Percentiles rank a stretch among this genome's conserved stretches.
These are phyloP conservation scores for Tardiomyces blankii DNA, from an alignment of 1,139 yeast species.

Conservation along the genomic window DNA sequence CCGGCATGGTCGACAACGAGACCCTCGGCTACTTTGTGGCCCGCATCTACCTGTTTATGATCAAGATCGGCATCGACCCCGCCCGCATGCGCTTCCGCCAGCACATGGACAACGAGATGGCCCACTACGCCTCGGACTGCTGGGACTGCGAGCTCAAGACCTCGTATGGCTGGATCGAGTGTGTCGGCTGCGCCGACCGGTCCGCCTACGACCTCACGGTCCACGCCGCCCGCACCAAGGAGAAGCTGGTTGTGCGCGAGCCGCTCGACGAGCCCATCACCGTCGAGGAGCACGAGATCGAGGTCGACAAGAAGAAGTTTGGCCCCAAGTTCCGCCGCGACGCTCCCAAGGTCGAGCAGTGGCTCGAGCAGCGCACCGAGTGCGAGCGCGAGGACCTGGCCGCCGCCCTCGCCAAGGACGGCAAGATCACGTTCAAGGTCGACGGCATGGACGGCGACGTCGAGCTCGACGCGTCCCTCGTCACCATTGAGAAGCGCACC, in stretches of 20 bases:
- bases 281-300: conserved; percentile 76
- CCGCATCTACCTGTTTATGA: conserved; percentile 75
- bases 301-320: conserved; percentile 84
- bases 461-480: conserved; percentile 62
- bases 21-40: conserved; percentile 96
- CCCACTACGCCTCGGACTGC: conserved; percentile 98
- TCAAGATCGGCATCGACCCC: conserved; percentile 83
- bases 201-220: conserved; percentile 96
- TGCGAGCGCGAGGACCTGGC: conserved; percentile 74
- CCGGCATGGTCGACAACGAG: conserved; percentile 90
- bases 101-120: conserved; percentile 98
- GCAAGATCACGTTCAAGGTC: conserved; percentile 54
- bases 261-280: conserved; percentile 72
- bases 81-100: conserved; percentile 89
- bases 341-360: conserved; percentile 83
- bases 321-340: conserved; percentile 97
- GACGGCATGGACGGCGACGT: conserved; percentile 50
- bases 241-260: conserved; percentile 89
- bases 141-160: conserved; percentile 99
- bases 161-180: conserved; percentile 98
- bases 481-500: conserved; percentile 66
- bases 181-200: conserved; percentile 99
- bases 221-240: conserved; percentile 91
- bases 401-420: conserved; percentile 50
- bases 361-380: conserved; percentile 67